Base-by-base conservation (phyloP, 2,329 filamentous ascomycete genomes). In the Fusarium musae region DNA sequence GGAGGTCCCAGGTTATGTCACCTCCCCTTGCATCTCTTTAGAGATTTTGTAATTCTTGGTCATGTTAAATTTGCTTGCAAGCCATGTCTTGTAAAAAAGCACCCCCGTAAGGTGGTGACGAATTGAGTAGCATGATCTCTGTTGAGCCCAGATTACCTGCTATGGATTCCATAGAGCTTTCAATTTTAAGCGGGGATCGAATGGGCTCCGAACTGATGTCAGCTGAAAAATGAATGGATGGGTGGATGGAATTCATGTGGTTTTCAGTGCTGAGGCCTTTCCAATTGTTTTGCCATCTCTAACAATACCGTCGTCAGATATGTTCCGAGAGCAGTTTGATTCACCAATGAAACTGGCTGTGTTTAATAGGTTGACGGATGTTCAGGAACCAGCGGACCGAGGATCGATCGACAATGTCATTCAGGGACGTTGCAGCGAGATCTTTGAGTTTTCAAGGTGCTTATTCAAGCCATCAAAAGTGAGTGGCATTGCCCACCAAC, bases 391-490 rank as follows among this genome's bases (percentile, higher is more conserved):
- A 28, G 64, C 50, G 43, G n/a, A 49, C 49, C 26, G n/a, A 39
- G 16, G 23, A 49, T 34, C 23, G 65, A 68, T 68, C 63, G 63
- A 49, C 65, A 52, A 39, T 68, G 63, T 68, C 65, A 68, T 67
- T 37, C 28, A 60, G 46, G n/a, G 44, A 53, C 43, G 50, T 57
- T 69, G 52, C 60, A 63, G 43, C 49, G 58, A 54, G 59, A 57
- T 50, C 66, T 69, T 52, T 68, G 43, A 43, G 54, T 67, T 54
- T 28, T 68, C 56, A 49, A 62, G 36, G 40, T 32, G 47, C 53
- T 63, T 34, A 32, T 49, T 63, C 69, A 42, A 67, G 47, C 54
- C 61, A 70, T 36, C 49, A 16, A 42, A 13, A 46, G 13, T 37
- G 10, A 46, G 36, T 34, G 40, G 34, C 50, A 53, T 53, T 53